Conservation (phyloP, 495 filamentous ascomycete genomes). For the Xylaria scruposa region DNA sequence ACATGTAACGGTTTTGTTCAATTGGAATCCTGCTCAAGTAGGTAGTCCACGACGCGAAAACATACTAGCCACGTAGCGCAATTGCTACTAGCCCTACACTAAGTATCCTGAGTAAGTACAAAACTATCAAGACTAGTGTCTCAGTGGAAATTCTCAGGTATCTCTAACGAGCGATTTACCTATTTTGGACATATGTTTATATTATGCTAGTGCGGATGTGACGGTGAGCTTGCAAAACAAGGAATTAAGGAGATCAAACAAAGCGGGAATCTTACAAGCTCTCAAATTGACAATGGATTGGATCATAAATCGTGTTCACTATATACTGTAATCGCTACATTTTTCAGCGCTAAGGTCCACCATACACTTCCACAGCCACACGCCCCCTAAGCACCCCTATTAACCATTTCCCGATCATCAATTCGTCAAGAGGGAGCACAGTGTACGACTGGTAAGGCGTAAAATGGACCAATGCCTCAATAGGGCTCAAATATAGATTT, state of each 20-base stretch:
- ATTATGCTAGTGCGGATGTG: not conserved
- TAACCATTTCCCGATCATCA: not conserved
- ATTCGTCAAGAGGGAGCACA: not conserved
- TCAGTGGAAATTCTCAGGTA: not conserved
- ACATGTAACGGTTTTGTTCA: not conserved
- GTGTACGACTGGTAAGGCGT: not conserved
- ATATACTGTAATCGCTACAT: not conserved
- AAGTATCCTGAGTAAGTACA: not conserved
- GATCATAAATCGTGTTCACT: not conserved
- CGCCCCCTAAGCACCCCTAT: not conserved
- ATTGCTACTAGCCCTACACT: not conserved
- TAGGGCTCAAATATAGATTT: conserved; percentile 3
- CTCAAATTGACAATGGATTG: not conserved
- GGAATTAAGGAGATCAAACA: not conserved
- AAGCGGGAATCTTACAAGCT: not conserved
- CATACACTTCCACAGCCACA: not conserved
- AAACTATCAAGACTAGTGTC: not conserved
- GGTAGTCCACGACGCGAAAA: not conserved
- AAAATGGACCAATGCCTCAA: not conserved
- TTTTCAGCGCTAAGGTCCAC: not conserved
- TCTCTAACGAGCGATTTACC: not conserved
- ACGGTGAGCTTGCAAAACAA: not conserved
- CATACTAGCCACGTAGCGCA: not conserved
- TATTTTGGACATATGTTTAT: not conserved
- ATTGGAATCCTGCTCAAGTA: not conserved